Evolutionary conservation across 208 protist genomes (phyloP).

Genomic region (Leishmania tarentolae): DNA sequence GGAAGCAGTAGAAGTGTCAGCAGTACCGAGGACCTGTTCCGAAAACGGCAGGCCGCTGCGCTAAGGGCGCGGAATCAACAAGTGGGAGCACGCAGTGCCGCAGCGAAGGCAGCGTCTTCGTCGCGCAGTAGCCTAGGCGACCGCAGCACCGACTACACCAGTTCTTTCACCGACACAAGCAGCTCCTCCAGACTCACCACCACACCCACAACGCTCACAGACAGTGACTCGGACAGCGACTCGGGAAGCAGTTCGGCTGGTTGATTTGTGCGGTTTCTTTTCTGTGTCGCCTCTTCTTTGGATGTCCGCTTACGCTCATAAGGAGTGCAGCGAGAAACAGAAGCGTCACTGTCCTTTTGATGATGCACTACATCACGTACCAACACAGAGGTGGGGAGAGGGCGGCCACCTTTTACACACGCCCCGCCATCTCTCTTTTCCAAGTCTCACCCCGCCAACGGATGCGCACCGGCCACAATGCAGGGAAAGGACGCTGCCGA

Average conservation of each 20-base stretch:
- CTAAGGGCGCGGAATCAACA: slow-evolving; percentile 22
- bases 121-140: neutral
- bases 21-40: slow-evolving; percentile 46
- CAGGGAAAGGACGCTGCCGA: neutral
- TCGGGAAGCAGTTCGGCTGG: neutral
- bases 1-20: slow-evolving; percentile 32
- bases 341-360: neutral
- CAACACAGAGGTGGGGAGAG: neutral
- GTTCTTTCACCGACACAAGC: neutral
- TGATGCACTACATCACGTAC: neutral
- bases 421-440: neutral
- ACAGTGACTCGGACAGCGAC: slow-evolving; percentile 6
- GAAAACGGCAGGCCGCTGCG: slow-evolving; percentile 30
- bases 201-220: neutral
- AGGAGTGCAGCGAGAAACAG: neutral
- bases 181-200: neutral
- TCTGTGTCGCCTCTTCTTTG: neutral
- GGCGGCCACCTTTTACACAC: neutral
- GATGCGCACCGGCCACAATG: neutral
- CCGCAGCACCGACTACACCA: slow-evolving; percentile 3
- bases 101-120: neutral
- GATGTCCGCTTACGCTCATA: neutral
- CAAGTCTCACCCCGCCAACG: neutral
- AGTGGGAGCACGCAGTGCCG: neutral
- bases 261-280: neutral